Conservation (phyloP, 75 land plant species). For the Pinus albicaulis region DNA sequence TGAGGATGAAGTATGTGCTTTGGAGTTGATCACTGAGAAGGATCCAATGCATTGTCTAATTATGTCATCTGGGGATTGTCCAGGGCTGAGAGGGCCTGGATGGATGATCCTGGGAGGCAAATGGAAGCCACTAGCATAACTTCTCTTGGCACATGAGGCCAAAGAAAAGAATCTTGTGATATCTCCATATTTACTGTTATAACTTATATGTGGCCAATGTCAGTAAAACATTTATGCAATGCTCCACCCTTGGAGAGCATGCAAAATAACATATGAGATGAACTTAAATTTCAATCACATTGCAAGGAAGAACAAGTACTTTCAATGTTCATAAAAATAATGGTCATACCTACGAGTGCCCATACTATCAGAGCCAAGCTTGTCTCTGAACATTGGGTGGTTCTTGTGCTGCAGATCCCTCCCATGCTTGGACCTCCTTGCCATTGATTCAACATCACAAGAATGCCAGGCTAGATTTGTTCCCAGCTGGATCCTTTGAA, state of each 20-base stretch:
- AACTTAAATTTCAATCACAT: not conserved
- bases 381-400: no score
- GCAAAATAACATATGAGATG: not conserved
- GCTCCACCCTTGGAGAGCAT: not conserved
- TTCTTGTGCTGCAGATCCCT: no score
- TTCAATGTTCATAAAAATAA: no score
- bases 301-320: not conserved
- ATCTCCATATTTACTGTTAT: not conserved
- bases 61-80: not conserved
- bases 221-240: not conserved
- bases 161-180: not conserved
- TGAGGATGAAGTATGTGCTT: not conserved
- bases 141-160: not conserved
- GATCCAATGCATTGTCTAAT: not conserved
- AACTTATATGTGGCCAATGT: not conserved
- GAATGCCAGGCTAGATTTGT: no score
- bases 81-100: not conserved
- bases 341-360: no score
- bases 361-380: no score
- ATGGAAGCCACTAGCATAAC: not conserved
- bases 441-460: no score
- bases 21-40: not conserved
- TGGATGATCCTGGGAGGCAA: not conserved
- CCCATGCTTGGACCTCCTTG: no score
- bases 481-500: no score